These are phyloP conservation scores for Lipomyces starkeyi DNA, from an alignment of 805 yeast genomes.

Conservation along the genomic window DNA sequence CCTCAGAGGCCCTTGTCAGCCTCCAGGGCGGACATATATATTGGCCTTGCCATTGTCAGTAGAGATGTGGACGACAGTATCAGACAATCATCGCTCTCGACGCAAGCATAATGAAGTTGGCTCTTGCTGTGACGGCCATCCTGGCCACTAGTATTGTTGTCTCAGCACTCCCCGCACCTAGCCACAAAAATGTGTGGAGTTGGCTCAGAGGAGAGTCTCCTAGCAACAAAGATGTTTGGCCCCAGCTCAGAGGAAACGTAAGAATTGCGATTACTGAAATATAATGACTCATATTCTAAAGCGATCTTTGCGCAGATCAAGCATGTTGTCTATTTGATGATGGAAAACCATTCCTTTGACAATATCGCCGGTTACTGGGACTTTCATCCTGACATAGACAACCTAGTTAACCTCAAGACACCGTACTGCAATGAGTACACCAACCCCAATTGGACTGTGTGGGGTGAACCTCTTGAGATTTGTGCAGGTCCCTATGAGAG, in stretches of 20 bases:
- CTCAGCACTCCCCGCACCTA: background rate
- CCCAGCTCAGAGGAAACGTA: background rate
- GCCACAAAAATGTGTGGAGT: background rate
- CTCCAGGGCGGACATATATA: background rate
- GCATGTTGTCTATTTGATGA: constrained; percentile 17
- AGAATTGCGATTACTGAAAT: background rate
- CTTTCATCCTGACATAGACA: constrained; percentile 11
- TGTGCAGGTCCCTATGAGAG: constrained; percentile 7
- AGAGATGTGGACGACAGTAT: background rate
- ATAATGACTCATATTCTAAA: background rate
- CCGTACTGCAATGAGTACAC: constrained; percentile 13
- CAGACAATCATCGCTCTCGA: background rate
- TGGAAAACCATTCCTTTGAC: constrained; percentile 9
- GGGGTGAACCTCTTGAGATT: constrained; percentile 9
- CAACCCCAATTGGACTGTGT: constrained; percentile 9
- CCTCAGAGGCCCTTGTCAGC: no score
- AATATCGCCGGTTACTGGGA: constrained; percentile 13
- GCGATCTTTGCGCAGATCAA: background rate
- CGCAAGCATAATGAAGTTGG: background rate
- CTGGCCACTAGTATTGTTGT: background rate
- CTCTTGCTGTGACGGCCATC: background rate
- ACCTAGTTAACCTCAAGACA: background rate
- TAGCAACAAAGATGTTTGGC: background rate
- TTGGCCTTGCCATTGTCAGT: background rate
- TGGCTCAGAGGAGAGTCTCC: background rate